phyloP scores from a whole-genome alignment of 177 flowering plant species.

The Telopea speciosissima region DNA sequence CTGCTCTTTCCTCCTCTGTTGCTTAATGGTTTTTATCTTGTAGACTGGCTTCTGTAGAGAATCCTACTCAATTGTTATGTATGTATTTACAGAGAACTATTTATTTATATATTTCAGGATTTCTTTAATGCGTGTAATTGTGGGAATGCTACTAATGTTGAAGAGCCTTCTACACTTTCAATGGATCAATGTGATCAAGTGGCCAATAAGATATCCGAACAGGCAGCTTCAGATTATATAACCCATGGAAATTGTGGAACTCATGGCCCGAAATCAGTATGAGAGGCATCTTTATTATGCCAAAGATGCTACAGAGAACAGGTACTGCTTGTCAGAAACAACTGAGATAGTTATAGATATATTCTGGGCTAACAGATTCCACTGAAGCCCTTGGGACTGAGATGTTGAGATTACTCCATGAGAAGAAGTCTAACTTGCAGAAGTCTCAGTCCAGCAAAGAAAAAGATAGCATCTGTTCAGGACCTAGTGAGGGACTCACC shows the following conservation, averaged over 20 bases:
- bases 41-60: not conserved
- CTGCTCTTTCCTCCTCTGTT: too few relatives aligned
- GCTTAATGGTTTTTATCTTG: not conserved
- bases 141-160: conserved; percentile 15
- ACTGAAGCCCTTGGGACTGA: too few relatives aligned
- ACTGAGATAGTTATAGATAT: conserved; percentile 14
- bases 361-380: conserved; percentile 14
- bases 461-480: conserved; percentile 11
- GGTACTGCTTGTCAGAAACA: conserved; percentile 12
- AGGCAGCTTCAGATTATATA: conserved; percentile 52
- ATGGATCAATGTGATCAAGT: conserved; percentile 17
- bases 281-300: conserved; percentile 48
- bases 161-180: conserved; percentile 11
- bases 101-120: conserved; percentile 32
- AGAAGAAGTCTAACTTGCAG: conserved; percentile 14
- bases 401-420: conserved; percentile 19
- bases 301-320: conserved; percentile 17
- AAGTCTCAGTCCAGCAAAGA: conserved; percentile 18
- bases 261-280: conserved; percentile 69
- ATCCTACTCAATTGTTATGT: not conserved
- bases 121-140: conserved; percentile 21
- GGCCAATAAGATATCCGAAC: conserved; percentile 24
- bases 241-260: conserved; percentile 90
- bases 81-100: conserved; percentile 1
- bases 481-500: conserved; percentile 14